Evolutionary conservation across 768 basidiomycete species (phyloP).

Genomic region (Rhodosporidiobolus odoratus): DNA sequence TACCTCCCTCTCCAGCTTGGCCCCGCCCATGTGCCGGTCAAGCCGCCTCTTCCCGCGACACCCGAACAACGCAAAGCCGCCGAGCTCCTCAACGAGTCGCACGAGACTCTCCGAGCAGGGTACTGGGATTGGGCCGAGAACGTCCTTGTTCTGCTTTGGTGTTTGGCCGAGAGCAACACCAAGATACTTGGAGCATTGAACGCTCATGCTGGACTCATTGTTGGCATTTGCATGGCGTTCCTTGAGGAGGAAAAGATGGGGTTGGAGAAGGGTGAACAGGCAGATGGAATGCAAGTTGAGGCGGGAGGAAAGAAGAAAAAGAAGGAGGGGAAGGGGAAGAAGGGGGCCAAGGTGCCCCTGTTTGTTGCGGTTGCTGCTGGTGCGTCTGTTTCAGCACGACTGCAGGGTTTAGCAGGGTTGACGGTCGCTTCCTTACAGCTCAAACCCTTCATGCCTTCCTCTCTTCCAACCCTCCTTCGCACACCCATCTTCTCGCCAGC

Average conservation of each 20-base stretch:
- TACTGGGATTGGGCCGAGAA: constrained; percentile 40
- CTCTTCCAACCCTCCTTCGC: constrained; percentile 22
- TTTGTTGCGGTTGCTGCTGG: constrained; percentile 32
- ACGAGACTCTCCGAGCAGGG: constrained; percentile 14
- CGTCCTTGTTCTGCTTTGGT: constrained; percentile 33
- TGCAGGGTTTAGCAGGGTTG: not conserved
- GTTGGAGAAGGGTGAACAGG: constrained; percentile 4
- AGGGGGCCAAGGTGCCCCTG: constrained; percentile 17
- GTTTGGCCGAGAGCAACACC: constrained; percentile 37
- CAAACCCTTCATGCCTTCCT: constrained; percentile 37
- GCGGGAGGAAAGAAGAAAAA: constrained; percentile 2
- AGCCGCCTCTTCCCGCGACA: constrained; percentile 23
- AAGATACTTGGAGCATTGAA: constrained; percentile 36
- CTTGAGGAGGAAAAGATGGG: constrained; percentile 20
- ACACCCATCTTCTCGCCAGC: constrained; percentile 25
- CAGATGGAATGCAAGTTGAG: constrained; percentile 14
- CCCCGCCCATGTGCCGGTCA: constrained; percentile 12
- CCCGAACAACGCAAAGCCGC: constrained; percentile 11
- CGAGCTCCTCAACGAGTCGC: constrained; percentile 14
- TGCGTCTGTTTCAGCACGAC: not conserved
- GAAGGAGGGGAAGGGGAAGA: constrained; percentile 11
- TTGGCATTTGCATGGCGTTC: constrained; percentile 21
- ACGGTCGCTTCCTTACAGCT: not conserved
- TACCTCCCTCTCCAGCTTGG: constrained; percentile 25
- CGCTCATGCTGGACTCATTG: constrained; percentile 12